Conservation (phyloP, 1,284 basidiomycete species). For the Rhodotorula glutinis region DNA sequence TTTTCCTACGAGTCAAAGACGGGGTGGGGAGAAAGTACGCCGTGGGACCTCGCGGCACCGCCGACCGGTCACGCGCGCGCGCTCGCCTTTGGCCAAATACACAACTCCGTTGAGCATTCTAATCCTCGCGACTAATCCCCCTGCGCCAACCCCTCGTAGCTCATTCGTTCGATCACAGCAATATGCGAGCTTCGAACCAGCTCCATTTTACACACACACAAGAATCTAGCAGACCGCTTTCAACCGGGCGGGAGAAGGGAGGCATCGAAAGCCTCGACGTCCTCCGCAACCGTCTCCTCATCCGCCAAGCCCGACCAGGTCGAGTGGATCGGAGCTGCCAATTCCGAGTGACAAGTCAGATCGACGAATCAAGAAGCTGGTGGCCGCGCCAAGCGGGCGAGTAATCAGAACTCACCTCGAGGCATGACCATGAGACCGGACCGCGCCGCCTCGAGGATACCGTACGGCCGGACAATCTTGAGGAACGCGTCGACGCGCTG, state of each 20-base stretch:
- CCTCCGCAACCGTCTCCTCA: constrained; percentile 52
- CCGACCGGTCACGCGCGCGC: background rate
- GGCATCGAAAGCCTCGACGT: constrained; percentile 66
- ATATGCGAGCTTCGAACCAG: background rate
- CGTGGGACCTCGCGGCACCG: background rate
- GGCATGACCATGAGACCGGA: constrained; percentile 97
- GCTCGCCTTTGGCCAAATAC: background rate
- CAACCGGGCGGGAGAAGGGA: constrained; percentile 86
- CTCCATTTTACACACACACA: background rate
- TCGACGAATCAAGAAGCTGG: background rate
- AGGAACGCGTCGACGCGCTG: constrained; percentile 89
- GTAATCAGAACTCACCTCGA: constrained; percentile 49
- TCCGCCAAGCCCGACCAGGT: constrained; percentile 61
- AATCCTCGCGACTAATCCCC: background rate
- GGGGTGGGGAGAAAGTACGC: background rate
- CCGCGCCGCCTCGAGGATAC: constrained; percentile 86
- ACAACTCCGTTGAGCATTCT: background rate
- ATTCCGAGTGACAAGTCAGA: background rate
- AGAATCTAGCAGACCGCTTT: background rate
- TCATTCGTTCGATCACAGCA: too few relatives aligned
- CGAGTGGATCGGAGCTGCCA: constrained; percentile 68
- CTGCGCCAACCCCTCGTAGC: too few relatives aligned
- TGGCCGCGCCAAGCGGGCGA: background rate
- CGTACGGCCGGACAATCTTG: constrained; percentile 87
- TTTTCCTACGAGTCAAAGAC: background rate